Evolutionary conservation across 768 basidiomycete genomes (phyloP).

Genomic region (Tricholoma terreum): DNA sequence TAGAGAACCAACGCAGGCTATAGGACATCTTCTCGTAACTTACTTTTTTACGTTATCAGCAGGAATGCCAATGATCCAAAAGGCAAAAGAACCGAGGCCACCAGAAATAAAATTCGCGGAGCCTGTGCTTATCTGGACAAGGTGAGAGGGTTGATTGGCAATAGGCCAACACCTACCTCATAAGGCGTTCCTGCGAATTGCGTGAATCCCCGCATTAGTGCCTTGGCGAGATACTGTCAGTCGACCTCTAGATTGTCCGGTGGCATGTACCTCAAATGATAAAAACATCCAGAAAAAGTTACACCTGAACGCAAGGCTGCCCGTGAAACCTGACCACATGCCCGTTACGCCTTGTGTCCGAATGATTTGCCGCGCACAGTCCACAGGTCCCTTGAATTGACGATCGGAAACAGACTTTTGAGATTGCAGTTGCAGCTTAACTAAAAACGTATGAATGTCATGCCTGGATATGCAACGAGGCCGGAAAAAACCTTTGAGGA

Average conservation of each 20-base stretch:
- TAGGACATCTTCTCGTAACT: slow-evolving; percentile 16
- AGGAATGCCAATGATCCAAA: slow-evolving; percentile 69
- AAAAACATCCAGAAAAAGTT: slow-evolving; percentile 83
- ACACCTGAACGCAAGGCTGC: slow-evolving; percentile 66
- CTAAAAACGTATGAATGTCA: slow-evolving; percentile 51
- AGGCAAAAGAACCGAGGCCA: slow-evolving; percentile 58
- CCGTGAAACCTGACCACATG: slow-evolving; percentile 74
- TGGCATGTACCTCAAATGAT: slow-evolving; percentile 51
- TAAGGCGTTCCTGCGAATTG: slow-evolving; percentile 55
- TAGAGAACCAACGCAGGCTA: slow-evolving; percentile 1
- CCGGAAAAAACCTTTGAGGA: slow-evolving; percentile 56
- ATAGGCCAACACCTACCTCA: slow-evolving; percentile 38
- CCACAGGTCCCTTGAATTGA: slow-evolving; percentile 63
- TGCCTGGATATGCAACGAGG: slow-evolving; percentile 36
- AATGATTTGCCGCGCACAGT: slow-evolving; percentile 63
- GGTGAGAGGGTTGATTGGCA: neutral
- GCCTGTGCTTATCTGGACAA: slow-evolving; percentile 53
- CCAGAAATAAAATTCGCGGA: slow-evolving; percentile 64
- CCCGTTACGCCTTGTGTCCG: slow-evolving; percentile 59
- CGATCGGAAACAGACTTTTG: slow-evolving; percentile 49
- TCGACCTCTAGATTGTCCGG: neutral
- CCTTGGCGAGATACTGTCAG: slow-evolving; percentile 27
- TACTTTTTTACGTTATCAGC: slow-evolving; percentile 85
- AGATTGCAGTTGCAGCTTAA: slow-evolving; percentile 67
- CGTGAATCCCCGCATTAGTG: slow-evolving; percentile 58